Evolutionary conservation across 805 yeast species (phyloP), one percentile per base, ranked within the genome.

Genomic region (Candida xyloterini): DNA sequence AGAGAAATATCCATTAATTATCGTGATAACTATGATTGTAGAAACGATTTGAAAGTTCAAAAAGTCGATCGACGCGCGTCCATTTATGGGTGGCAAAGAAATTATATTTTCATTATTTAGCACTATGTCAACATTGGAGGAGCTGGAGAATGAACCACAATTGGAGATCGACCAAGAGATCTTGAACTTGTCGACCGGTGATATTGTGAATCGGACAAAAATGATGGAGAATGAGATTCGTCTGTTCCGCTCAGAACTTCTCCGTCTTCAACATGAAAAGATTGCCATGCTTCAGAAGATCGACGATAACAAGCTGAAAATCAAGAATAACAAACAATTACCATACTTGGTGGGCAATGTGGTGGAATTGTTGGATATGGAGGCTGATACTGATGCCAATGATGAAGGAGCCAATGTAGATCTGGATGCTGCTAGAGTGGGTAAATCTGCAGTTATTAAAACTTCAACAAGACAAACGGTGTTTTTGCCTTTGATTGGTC

Each of bases 401-500:
- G 88, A 84, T 47, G 96, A 93, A 62, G 98, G 98, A 27, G 97
- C 98, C 43, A 91, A 90, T 57, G 84, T 89, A 33, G 97, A 93
- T 64, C 69, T 87, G 52, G 96, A 93, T 59, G 85, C 96, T 33
- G 76, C 95, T 10, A 80, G 96, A 47, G 78, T 78, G 30, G 98
- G 99, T 6, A 89, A 91, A 66, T 88, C 95, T n/a, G 99, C 99
- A 1, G 99, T 93, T 26, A 86, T 93, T 47, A 93, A 93, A 66
- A 93, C 99, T 0, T 87, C 96, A 1, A 93, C 99, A 8, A 80
- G 99, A 59, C 99, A 93, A 60, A 93, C 99, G 3, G 95, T 93
- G 24, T 93, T 93, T 56, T 70, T 93, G 59, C 99, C 99, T 25
- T 76, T 93, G 66, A 85, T 93, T 43, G 99, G 99, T 15, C 70